Conservation (phyloP, 176 grass and related monocot species). For the Stipa capillata region DNA sequence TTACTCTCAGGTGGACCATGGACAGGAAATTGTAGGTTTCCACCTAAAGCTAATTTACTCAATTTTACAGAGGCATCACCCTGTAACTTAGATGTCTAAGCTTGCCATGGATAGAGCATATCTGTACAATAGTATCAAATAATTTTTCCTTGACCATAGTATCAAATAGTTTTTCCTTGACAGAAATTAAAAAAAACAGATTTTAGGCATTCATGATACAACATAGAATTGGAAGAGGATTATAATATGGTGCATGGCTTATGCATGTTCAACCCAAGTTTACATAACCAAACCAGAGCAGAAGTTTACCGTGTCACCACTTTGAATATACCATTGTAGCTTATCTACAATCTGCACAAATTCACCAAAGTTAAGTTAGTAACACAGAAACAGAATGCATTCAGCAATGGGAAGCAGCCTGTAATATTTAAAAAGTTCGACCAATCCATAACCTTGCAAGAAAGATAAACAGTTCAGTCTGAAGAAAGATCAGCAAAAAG, state of each 20-base stretch:
- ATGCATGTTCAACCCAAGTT: neutral
- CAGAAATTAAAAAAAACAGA: neutral
- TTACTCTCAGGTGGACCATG: neutral
- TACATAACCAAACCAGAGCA: neutral
- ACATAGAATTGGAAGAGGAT: neutral
- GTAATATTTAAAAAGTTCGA: neutral
- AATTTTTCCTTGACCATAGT: neutral
- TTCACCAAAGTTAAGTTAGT: constrained; percentile 5
- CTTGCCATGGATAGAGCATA: neutral
- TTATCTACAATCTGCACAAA: constrained; percentile 78
- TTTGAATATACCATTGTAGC: constrained; percentile 88
- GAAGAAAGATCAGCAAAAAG: neutral
- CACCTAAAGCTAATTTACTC: neutral
- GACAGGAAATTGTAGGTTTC: neutral
- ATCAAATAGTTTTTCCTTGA: neutral
- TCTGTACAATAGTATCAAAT: neutral
- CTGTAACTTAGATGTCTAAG: neutral
- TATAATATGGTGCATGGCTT: neutral
- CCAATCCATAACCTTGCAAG: neutral
- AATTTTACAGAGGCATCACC: neutral
- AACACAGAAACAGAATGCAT: constrained; percentile 2
- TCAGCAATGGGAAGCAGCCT: neutral
- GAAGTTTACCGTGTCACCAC: constrained; percentile 69
- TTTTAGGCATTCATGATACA: neutral
- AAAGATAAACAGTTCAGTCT: neutral